Conservation (phyloP, 1,139 yeast species). For the Tardiomyces depauwii region DNA sequence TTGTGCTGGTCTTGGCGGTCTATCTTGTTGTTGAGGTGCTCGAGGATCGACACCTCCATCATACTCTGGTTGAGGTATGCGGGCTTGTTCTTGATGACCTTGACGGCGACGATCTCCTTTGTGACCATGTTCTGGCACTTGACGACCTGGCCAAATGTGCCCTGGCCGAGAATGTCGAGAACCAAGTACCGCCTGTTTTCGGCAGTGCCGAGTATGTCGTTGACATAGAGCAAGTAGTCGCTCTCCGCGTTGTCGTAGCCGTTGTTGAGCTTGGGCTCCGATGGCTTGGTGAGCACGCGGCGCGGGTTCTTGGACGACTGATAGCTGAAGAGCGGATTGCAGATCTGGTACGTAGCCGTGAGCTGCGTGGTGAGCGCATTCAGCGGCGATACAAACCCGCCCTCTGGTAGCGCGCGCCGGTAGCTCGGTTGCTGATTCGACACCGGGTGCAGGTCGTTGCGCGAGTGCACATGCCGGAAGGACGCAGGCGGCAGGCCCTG, state of each 20-base stretch:
- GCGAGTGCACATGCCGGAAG: conserved; percentile 33
- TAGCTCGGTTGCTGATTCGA: conserved; percentile 59
- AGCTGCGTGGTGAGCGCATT: conserved; percentile 70
- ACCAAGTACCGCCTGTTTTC: conserved; percentile 81
- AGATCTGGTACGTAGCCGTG: conserved; percentile 71
- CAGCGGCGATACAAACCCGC: conserved; percentile 77
- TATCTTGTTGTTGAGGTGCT: conserved; percentile 63
- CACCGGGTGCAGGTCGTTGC: conserved; percentile 52
- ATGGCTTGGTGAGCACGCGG: conserved; percentile 85
- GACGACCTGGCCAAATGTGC: conserved; percentile 97
- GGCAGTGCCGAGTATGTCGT: conserved; percentile 82
- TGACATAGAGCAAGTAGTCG: conserved; percentile 87
- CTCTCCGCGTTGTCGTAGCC: conserved; percentile 84
- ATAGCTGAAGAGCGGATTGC: conserved; percentile 82
- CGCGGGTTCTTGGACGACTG: conserved; percentile 81
- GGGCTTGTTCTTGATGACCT: conserved; percentile 85
- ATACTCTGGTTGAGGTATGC: conserved; percentile 87
- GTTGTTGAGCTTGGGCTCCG: conserved; percentile 68
- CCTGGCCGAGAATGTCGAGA: conserved; percentile 84
- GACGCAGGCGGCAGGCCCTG: conserved; percentile 28
- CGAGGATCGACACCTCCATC: conserved; percentile 81
- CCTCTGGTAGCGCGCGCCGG: conserved; percentile 69
- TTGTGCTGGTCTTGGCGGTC: conserved; percentile 61
- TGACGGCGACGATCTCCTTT: conserved; percentile 86
- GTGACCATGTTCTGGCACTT: conserved; percentile 88